Percentiles rank a stretch among this genome's conserved stretches.
Evolutionary conservation across 495 filamentous ascomycete genomes (phyloP).

Genomic region (Clavariopsis aquatica): DNA sequence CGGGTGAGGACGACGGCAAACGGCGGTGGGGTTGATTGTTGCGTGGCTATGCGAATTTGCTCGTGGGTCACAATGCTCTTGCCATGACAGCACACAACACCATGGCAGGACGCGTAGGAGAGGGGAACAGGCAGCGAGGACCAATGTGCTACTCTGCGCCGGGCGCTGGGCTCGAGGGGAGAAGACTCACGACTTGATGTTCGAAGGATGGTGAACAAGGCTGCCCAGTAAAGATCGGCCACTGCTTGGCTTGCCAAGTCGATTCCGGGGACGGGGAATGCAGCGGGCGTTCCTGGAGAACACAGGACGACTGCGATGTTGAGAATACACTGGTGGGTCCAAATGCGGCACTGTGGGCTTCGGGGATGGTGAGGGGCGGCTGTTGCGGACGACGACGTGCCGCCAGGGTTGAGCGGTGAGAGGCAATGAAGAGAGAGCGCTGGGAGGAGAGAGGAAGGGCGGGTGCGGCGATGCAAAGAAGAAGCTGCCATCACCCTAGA

Average conservation of each 20-base stretch:
- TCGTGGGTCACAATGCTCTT: background rate
- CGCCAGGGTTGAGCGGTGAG: background rate
- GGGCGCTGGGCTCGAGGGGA: background rate
- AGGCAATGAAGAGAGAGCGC: background rate
- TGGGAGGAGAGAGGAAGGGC: background rate
- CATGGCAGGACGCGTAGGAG: background rate
- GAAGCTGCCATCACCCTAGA: background rate
- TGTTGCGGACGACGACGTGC: background rate
- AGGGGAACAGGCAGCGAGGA: background rate
- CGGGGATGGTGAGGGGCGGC: background rate
- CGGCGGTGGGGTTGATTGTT: background rate
- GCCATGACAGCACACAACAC: background rate
- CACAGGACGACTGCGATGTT: background rate
- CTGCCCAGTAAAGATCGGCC: slow-evolving; percentile 17
- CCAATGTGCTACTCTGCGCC: background rate
- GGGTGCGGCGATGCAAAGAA: background rate
- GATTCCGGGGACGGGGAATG: slow-evolving; percentile 2
- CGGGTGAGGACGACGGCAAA: background rate
- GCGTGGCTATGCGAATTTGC: slow-evolving; percentile 8
- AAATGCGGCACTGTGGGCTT: background rate
- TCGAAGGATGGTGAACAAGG: slow-evolving; percentile 13
- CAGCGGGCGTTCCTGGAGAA: background rate
- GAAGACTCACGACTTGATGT: slow-evolving; percentile 10
- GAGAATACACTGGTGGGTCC: background rate
- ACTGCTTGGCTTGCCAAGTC: slow-evolving; percentile 18